Conservation (phyloP, 352 stramenopile species). For the Albugo laibachii region DNA sequence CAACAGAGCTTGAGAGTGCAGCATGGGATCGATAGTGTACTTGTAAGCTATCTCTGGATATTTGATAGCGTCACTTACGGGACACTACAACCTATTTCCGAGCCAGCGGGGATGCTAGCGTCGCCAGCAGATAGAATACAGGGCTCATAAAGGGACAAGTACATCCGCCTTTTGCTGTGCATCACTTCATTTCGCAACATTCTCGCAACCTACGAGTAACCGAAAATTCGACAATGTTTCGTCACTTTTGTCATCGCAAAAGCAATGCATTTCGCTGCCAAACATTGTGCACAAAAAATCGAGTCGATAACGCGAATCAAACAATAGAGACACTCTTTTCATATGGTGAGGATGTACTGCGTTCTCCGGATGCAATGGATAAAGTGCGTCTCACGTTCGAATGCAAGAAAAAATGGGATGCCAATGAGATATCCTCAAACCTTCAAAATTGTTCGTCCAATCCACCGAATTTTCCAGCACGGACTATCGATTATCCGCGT, state of each 20-base stretch:
- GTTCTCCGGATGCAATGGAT: conserved; percentile 19
- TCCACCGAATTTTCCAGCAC: conserved; percentile 25
- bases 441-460: conserved; percentile 13
- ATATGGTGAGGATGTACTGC: conserved; percentile 41
- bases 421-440: conserved; percentile 14
- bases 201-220: too few species aligned
- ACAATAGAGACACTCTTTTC: conserved; percentile 6
- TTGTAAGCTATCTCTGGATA: conserved; percentile 75
- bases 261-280: too few species aligned
- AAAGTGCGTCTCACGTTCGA: conserved; percentile 46
- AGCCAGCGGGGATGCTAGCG: too few species aligned
- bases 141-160: too few species aligned
- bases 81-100: conserved; percentile 16
- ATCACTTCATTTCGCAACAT: too few species aligned
- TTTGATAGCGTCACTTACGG: conserved; percentile 75
- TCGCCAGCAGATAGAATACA: too few species aligned
- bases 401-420: conserved; percentile 23
- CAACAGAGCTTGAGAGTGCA: conserved; percentile 14
- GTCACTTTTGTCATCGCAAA: too few species aligned
- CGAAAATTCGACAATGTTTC: too few species aligned
- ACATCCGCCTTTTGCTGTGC: too few species aligned
- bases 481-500: conserved; percentile 15
- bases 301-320: too few species aligned
- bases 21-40: conserved; percentile 13
- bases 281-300: too few species aligned